Percentiles rank a stretch among this genome's conserved stretches.
phyloP scores from a whole-genome alignment of 73 alveolate genomes.

The Symbiodinium pilosum region DNA sequence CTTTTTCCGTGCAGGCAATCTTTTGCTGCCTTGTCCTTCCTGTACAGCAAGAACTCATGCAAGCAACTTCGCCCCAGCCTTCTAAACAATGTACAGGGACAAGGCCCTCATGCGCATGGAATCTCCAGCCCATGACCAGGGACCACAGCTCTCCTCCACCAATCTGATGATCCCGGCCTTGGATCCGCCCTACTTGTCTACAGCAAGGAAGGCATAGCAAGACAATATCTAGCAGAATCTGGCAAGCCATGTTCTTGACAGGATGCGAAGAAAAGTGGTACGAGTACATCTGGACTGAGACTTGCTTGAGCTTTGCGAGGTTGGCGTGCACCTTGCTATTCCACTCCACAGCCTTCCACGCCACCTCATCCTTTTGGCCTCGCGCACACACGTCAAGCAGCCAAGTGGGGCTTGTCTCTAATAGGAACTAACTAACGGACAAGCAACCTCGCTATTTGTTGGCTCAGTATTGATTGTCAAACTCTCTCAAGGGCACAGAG shows the following conservation, averaged over 20 bases:
- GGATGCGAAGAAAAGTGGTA: constrained; percentile 60
- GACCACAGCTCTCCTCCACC: constrained; percentile 37
- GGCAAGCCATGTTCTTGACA: not conserved
- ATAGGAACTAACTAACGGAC: constrained; percentile 54
- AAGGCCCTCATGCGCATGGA: not conserved
- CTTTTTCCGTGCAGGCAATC: not conserved
- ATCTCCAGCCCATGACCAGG: constrained; percentile 43
- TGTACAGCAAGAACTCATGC: not conserved
- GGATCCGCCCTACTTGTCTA: not conserved
- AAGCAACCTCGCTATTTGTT: too few species aligned
- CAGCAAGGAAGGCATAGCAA: not conserved
- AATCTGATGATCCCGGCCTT: constrained; percentile 64
- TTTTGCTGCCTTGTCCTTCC: not conserved
- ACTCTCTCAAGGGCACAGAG: not conserved
- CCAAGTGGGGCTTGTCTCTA: constrained; percentile 25
- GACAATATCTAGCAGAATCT: not conserved
- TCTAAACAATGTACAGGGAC: not conserved
- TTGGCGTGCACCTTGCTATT: constrained; percentile 40
- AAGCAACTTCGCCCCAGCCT: not conserved
- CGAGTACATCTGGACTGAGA: constrained; percentile 53
- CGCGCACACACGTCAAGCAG: not conserved
- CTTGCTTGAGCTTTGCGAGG: constrained; percentile 35
- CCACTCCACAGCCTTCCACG: constrained; percentile 81
- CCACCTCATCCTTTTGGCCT: constrained; percentile 24
- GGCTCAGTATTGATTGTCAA: not conserved